phyloP scores from a whole-genome alignment of 129 eudicot genomes.

The Kitagawia praeruptora region DNA sequence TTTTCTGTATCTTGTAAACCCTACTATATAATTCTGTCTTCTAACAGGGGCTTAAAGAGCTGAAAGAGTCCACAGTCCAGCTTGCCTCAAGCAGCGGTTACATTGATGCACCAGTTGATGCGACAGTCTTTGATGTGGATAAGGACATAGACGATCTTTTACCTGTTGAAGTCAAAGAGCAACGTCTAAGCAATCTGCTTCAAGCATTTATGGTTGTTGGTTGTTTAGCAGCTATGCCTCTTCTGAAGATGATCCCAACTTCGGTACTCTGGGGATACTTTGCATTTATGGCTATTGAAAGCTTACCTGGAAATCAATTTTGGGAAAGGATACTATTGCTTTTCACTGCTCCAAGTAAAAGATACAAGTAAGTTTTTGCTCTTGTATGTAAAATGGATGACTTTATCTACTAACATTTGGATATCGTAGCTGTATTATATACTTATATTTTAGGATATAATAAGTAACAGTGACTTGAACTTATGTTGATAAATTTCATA shows the following conservation, averaged over 20 bases:
- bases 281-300: slow-evolving; percentile 97
- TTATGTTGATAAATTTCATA: background rate
- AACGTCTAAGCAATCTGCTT: slow-evolving; percentile 83
- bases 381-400: background rate
- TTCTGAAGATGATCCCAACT: slow-evolving; percentile 85
- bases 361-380: slow-evolving; percentile 65
- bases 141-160: slow-evolving; percentile 84
- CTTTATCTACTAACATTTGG: background rate
- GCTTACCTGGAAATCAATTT: slow-evolving; percentile 93
- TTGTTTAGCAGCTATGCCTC: slow-evolving; percentile 94
- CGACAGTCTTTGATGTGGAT: slow-evolving; percentile 74
- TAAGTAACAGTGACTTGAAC: background rate
- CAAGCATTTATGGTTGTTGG: slow-evolving; percentile 78
- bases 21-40: background rate
- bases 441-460: background rate
- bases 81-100: slow-evolving; percentile 63
- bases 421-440: background rate
- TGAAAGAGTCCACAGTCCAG: slow-evolving; percentile 80
- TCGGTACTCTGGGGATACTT: slow-evolving; percentile 98
- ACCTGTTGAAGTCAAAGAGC: slow-evolving; percentile 93
- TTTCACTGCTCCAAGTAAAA: slow-evolving; percentile 93
- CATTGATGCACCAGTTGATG: slow-evolving; percentile 79
- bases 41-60: slow-evolving; percentile 75
- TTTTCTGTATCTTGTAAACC: background rate
- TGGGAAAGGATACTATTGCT: slow-evolving; percentile 90